Evolutionary conservation across 164 flowering plant species (phyloP), one percentile per base, ranked within the genome.

Genomic region (Brasenia schreberi): DNA sequence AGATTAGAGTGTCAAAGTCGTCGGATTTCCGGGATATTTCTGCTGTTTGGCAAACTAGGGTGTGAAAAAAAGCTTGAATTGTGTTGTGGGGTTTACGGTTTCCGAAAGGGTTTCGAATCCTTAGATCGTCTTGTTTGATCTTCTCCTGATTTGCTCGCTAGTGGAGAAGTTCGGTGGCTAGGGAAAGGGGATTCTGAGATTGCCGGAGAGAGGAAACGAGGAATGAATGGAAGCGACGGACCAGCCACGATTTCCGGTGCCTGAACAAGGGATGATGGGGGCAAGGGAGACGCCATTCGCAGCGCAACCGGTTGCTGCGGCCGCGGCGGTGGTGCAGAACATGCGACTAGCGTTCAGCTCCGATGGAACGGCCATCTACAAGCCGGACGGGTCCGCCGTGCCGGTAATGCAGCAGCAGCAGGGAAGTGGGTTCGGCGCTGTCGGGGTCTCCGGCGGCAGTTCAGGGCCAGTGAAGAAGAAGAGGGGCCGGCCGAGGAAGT

Each of bases 401-500:
- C 43, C 5, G 74, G 42, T 59, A 52, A 64, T 11, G 70, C 59
- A 59, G 42, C 42, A 2, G 64, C 7, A 66, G 62, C 10, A 10
- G 52, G 67, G 76, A 72, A 70, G 79, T 17, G 77, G 78, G 6
- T 44, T 75, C 39, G 39, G 39, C 39, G 39, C 4, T 3, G 17
- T 82, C 72, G 65, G 74, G 78, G 75, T 74, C 78, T 45, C 67
- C 75, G 75, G 74, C 78, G 17, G 39, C 39, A 33, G 4, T 33
- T 33, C 39, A 4, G 87, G 79, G 68, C 74, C 77, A 0, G 18
- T 79, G 72, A 90, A 84, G 79, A 71, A 77, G 64, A 90, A 86
- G 81, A 80, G 97, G 72, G 97, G 93, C 16, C 78, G 93, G 75
- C 95, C 93, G 6, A 81, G 90, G 69, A 87, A 88, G 71, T 88